These are phyloP conservation scores for Tricholoma sp. DNA, from an alignment of 768 basidiomycete genomes.

Conservation along the genomic window DNA sequence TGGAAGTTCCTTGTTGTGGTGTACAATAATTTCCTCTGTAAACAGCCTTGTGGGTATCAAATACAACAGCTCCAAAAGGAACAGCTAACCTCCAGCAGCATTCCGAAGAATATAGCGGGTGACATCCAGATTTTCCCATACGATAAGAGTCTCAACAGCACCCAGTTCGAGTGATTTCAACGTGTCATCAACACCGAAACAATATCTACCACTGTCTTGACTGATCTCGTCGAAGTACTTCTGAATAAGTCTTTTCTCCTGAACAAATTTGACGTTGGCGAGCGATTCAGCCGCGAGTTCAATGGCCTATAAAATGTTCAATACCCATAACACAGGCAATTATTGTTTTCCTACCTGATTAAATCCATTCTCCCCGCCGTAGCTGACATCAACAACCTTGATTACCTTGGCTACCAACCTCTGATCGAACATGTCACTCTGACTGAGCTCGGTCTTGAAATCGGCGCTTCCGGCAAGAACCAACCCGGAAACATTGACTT, in stretches of 20 bases:
- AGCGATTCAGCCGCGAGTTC: conserved; percentile 95
- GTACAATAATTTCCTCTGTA: conserved; percentile 78
- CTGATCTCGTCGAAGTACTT: conserved; percentile 99
- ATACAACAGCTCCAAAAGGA: neutral
- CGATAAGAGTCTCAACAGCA: conserved; percentile 93
- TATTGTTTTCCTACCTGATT: conserved; percentile 70
- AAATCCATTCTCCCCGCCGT: conserved; percentile 98
- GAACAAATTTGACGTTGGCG: conserved; percentile 98
- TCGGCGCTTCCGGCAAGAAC: conserved; percentile 97
- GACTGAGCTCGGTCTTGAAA: conserved; percentile 96
- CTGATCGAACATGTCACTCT: conserved; percentile 93
- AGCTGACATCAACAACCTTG: conserved; percentile 98
- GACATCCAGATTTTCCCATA: conserved; percentile 97
- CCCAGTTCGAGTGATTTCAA: conserved; percentile 95
- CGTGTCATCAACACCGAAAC: conserved; percentile 96
- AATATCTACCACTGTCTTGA: conserved; percentile 92
- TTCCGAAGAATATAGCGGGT: conserved; percentile 86
- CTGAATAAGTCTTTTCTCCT: conserved; percentile 97
- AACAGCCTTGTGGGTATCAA: neutral
- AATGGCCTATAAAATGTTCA: conserved; percentile 63
- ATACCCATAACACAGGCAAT: neutral
- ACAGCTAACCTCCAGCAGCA: conserved; percentile 72
- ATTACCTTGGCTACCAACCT: conserved; percentile 88
- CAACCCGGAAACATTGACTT: conserved; percentile 95
- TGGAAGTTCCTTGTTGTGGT: conserved; percentile 77